These are phyloP conservation scores for Candida glucosophila DNA, from an alignment of 1,139 yeast genomes.

Conservation along the genomic window DNA sequence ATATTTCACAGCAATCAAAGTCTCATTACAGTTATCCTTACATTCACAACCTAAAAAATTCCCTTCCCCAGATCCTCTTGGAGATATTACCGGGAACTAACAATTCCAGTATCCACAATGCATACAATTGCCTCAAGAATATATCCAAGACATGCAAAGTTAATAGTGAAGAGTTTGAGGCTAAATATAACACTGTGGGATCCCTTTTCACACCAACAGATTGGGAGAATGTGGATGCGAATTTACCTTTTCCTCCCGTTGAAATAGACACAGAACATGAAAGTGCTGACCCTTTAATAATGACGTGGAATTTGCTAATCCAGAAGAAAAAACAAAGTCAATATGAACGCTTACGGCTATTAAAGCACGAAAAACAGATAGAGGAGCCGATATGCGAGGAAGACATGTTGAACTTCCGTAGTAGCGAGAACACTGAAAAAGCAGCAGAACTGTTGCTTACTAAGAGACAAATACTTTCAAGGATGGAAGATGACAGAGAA, in stretches of 20 bases:
- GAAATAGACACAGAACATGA: slow-evolving; percentile 14
- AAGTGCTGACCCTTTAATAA: slow-evolving; percentile 20
- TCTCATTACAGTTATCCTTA: slow-evolving; percentile 33
- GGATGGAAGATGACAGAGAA: slow-evolving; percentile 87
- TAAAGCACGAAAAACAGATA: slow-evolving; percentile 18
- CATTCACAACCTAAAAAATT: slow-evolving; percentile 30
- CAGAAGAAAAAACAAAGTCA: slow-evolving; percentile 42
- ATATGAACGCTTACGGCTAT: slow-evolving; percentile 33
- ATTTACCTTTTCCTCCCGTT: slow-evolving; percentile 27
- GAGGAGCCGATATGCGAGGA: slow-evolving; percentile 19
- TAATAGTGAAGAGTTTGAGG: slow-evolving; percentile 18
- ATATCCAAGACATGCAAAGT: slow-evolving; percentile 30
- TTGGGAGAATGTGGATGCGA: slow-evolving; percentile 19
- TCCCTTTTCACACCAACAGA: slow-evolving; percentile 28
- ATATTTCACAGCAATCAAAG: slow-evolving; percentile 24
- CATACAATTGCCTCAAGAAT: slow-evolving; percentile 28
- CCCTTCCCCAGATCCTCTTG: slow-evolving; percentile 40
- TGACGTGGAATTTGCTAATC: slow-evolving; percentile 44
- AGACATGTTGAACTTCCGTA: slow-evolving; percentile 22
- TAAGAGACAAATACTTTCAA: slow-evolving; percentile 49
- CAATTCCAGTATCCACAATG: slow-evolving; percentile 41
- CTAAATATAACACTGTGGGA: slow-evolving; percentile 16
- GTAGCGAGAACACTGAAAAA: slow-evolving; percentile 8
- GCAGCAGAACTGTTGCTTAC: slow-evolving; percentile 21
- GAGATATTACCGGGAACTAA: slow-evolving; percentile 44